Conservation (phyloP, 2,329 filamentous ascomycete species). For the Cladosporium sp. region DNA sequence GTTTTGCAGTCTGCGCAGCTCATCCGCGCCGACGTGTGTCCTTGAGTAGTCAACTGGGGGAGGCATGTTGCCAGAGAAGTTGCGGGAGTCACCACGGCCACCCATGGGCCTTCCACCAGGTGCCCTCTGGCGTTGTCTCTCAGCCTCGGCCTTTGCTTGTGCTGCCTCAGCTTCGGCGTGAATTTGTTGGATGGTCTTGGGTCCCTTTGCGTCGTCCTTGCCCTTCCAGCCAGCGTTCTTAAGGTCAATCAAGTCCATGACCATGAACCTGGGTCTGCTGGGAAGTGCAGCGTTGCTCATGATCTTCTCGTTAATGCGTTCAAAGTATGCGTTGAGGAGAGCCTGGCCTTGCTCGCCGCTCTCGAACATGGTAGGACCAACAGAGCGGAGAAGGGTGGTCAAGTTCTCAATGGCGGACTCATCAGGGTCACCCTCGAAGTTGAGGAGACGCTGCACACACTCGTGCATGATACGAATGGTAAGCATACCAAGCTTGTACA, state of each 20-base stretch:
- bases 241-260: slow-evolving; percentile 88
- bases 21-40: slow-evolving; percentile 86
- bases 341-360: slow-evolving; percentile 67
- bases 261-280: slow-evolving; percentile 91
- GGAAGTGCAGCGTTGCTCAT: slow-evolving; percentile 69
- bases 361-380: slow-evolving; percentile 78
- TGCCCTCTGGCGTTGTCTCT: slow-evolving; percentile 57
- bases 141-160: slow-evolving; percentile 73
- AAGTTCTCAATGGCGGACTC: slow-evolving; percentile 96
- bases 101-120: slow-evolving; percentile 64
- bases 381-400: slow-evolving; percentile 85
- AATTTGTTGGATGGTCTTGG: slow-evolving; percentile 93
- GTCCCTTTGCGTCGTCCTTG: slow-evolving; percentile 94
- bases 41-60: slow-evolving; percentile 64
- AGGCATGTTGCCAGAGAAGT: slow-evolving; percentile 64
- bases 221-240: slow-evolving; percentile 72
- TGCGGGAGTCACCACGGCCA: slow-evolving; percentile 82
- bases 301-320: slow-evolving; percentile 76
- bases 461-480: slow-evolving; percentile 99
- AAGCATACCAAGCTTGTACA: slow-evolving; percentile 98
- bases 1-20: slow-evolving; percentile 72
- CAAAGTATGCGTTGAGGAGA: slow-evolving; percentile 93
- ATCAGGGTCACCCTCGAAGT: slow-evolving; percentile 88
- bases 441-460: slow-evolving; percentile 93
- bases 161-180: slow-evolving; percentile 75